Percentiles rank a stretch among this genome's conserved stretches.
Evolutionary conservation across 768 basidiomycete genomes (phyloP).

Genomic region (Chiua virens): DNA sequence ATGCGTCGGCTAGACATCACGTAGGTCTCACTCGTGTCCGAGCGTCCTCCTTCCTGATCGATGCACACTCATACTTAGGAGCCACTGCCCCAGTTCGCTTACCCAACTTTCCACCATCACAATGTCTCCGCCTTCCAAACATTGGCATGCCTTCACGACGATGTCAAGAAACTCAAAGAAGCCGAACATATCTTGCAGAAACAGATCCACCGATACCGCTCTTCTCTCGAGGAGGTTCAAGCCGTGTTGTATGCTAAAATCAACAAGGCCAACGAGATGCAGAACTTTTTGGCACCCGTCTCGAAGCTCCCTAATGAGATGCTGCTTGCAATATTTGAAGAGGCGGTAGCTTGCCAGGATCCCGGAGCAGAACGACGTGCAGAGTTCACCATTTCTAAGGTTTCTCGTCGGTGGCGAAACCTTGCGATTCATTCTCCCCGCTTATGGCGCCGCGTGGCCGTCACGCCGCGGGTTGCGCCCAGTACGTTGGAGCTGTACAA

Average conservation of each 20-base stretch:
- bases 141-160: constrained; percentile 17
- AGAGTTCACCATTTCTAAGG: constrained; percentile 28
- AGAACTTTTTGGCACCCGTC: constrained; percentile 28
- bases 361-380: constrained; percentile 14
- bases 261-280: constrained; percentile 30
- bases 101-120: constrained; percentile 16
- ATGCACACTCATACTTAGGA: constrained; percentile 12
- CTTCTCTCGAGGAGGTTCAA: constrained; percentile 18
- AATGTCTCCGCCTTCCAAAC: constrained; percentile 17
- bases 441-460: constrained; percentile 29
- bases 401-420: constrained; percentile 34
- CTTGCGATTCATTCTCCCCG: constrained; percentile 31
- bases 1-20: constrained; percentile 21
- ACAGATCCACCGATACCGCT: constrained; percentile 13
- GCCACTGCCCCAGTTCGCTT: not conserved
- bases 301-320: constrained; percentile 33
- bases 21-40: constrained; percentile 12
- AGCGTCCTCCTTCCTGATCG: constrained; percentile 6
- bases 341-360: constrained; percentile 28
- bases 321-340: constrained; percentile 30
- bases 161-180: constrained; percentile 18
- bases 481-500: constrained; percentile 25
- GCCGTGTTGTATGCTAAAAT: constrained; percentile 11
- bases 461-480: constrained; percentile 20
- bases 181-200: constrained; percentile 13